Evolutionary conservation across 441 rosid species (phyloP), one percentile per base, ranked within the genome.

Genomic region (Croton laevigatus): DNA sequence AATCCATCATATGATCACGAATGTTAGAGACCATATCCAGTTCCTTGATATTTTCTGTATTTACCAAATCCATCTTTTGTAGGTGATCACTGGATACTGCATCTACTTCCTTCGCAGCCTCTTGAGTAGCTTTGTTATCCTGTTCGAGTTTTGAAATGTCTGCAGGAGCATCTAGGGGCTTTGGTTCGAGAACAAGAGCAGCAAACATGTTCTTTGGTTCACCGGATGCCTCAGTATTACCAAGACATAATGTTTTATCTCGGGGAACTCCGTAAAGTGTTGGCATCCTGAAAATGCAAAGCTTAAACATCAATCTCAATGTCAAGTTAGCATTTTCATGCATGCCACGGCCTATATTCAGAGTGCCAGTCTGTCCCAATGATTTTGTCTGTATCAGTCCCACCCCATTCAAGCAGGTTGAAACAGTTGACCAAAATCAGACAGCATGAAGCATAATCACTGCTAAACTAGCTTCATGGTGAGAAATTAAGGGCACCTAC

Each of bases 211-310:
- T 86, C 65, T 75, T 84, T 62, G 82, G 89, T 57, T 96, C 96
- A 62, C 75, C 73, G 76, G 84, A 80, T 73, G 87, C 77, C 71
- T 86, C 97, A 69, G 83, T 79, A 83, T 86, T 87, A 70, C 85
- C 86, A 48, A 84, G 70, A 73, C 78, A 81, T 66, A 78, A 77
- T 51, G 80, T 62, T 81, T 83, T 93, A 57, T 93, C 97, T 68
- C 85, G 84, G 42, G 98, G 97, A 69, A 87, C 87, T 76, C 98
- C 99, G 71, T 87, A 85, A 60, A 95, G 87, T 5, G 98, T 93
- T 20, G 98, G 94, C 59, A 85, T 70, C 81, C 99, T 93, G 90
- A 73, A 72, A 81, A 85, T 68, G 52, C 57, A 71, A 66, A 78
- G 8, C 10, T 45, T 46, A 69, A 51, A 71, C 19, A 60, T 71